A percentile compares a stretch with the other conserved stretches of the same genome.
These are phyloP conservation scores for Rutstroemia sp. DNA, from an alignment of 2,329 filamentous ascomycete genomes.

Conservation along the genomic window DNA sequence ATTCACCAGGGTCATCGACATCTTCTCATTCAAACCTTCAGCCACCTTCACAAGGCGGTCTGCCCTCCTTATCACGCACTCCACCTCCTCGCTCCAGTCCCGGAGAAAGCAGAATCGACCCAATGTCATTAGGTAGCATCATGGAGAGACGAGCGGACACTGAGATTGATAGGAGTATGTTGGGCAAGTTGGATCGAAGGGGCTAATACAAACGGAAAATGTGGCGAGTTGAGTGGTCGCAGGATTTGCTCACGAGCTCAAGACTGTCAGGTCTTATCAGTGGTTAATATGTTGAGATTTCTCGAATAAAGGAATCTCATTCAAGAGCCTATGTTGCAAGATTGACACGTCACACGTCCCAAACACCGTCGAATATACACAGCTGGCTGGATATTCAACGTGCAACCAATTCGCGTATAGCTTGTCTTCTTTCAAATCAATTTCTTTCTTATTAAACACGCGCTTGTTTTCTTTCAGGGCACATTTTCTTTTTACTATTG, in stretches of 20 bases:
- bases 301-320: no score
- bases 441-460: no score
- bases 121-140: slow-evolving; percentile 29
- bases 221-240: not conserved
- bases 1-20: slow-evolving; percentile 27
- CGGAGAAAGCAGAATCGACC: slow-evolving; percentile 24
- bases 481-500: no score
- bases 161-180: slow-evolving; percentile 29
- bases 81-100: slow-evolving; percentile 27
- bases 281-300: no score
- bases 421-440: no score
- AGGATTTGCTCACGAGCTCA: not conserved
- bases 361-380: no score
- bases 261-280: not conserved
- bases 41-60: slow-evolving; percentile 15
- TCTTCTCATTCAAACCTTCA: slow-evolving; percentile 26
- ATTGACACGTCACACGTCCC: no score
- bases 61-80: slow-evolving; percentile 24
- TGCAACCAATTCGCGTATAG: no score
- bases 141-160: slow-evolving; percentile 28
- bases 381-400: no score
- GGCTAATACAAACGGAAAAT: slow-evolving; percentile 12
- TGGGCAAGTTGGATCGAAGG: slow-evolving; percentile 25
- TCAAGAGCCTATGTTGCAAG: no score
- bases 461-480: no score